Evolutionary conservation across 2,329 filamentous ascomycete genomes (phyloP), one percentile per base, ranked within the genome.

Genomic region (Aspergillus aculeatinus): DNA sequence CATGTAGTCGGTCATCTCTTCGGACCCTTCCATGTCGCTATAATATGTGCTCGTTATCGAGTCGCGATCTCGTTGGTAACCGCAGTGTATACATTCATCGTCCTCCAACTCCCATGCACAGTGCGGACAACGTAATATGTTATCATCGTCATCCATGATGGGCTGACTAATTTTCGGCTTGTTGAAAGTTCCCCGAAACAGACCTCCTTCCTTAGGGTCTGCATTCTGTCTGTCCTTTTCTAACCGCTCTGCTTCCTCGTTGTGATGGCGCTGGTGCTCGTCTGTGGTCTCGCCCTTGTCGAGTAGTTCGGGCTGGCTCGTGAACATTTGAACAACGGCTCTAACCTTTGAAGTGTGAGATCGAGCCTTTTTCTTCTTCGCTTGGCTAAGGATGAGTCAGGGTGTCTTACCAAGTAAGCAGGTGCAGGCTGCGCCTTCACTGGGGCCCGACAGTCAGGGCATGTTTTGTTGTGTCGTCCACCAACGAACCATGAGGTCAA

Each of bases 41-140:
- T 74, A 66, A 48, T 68, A 74, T 73, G 74, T 69, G 50, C 68
- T 75, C 67, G 69, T 76, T 25, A 67, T 73, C 59, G 73, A 74
- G 56, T 72, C 76, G 19, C 74, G 76, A 51, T 82, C 80, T 23
- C 80, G 76, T 54, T 80, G 78, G 55, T 82, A 84, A 53, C 83
- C 81, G 59, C 87, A 90, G 21, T 79, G 76, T 23, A 70, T 63
- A 66, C 87, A 90, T 65, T 66, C 57, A 58, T 84, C 84, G 48
- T 87, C 85, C 68, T 87, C 85, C 51, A 89, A 77, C 71, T 90
- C 88, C 81, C 83, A 85, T 9, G 80, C 74, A 72, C 88, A 90
- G 2, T 76, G 63, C 1, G 87, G 87, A 70, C 88, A 90, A 64
- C 87, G 81, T 57, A 83, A 76, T 19, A 89, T 82, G 35, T 83